These are phyloP conservation scores for Myxozyma udenii DNA, from an alignment of 805 yeast genomes.

Conservation along the genomic window DNA sequence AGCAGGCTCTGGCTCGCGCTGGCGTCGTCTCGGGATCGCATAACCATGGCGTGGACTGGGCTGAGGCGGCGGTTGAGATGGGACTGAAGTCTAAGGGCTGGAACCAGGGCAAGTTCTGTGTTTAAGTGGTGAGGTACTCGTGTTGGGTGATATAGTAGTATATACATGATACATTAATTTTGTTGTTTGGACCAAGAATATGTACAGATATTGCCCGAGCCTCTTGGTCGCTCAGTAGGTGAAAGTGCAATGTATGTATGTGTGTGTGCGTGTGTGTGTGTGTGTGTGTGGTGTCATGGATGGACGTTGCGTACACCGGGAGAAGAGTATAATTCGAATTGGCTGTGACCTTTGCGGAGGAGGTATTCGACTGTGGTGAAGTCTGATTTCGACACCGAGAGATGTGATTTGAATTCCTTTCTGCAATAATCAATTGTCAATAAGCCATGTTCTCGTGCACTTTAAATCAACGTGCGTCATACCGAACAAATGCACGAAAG, in stretches of 20 bases:
- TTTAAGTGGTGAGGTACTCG: too few species aligned
- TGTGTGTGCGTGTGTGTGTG: too few species aligned
- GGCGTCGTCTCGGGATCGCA: slow-evolving; percentile 70
- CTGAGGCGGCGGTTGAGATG: slow-evolving; percentile 98
- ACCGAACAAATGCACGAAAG: slow-evolving; percentile 49
- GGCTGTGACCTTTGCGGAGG: slow-evolving; percentile 67
- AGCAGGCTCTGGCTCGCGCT: slow-evolving; percentile 90
- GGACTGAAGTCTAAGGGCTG: slow-evolving; percentile 39
- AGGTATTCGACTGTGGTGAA: slow-evolving; percentile 84
- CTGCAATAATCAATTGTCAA: neutral
- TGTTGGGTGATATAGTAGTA: neutral
- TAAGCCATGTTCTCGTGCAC: neutral
- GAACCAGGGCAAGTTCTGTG: slow-evolving; percentile 23
- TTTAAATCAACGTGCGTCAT: neutral
- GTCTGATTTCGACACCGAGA: slow-evolving; percentile 63
- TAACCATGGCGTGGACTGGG: slow-evolving; percentile 99
- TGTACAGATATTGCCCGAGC: neutral
- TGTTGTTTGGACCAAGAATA: neutral
- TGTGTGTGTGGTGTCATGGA: neutral
- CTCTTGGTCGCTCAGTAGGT: neutral
- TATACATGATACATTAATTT: neutral
- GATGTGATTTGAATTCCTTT: slow-evolving; percentile 61
- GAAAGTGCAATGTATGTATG: neutral
- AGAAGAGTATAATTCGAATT: slow-evolving; percentile 67
- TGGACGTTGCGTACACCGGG: slow-evolving; percentile 67